Evolutionary conservation across 257 asterid species (phyloP).

Genomic region (Solanum pennellii): DNA sequence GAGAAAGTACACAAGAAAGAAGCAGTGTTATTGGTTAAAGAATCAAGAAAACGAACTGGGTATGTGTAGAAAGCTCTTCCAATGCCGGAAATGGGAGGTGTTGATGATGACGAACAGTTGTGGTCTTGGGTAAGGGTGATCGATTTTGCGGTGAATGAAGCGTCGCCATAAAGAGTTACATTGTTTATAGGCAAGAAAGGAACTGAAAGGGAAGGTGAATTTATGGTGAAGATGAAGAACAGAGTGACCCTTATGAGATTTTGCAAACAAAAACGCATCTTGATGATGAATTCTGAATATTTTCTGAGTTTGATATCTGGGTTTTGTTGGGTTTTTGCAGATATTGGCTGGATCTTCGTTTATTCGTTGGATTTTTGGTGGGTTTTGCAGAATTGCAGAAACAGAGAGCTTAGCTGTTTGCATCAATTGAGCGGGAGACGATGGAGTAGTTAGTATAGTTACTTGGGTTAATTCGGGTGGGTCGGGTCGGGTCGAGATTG

Average conservation of each 20-base stretch:
- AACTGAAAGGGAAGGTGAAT: constrained; percentile 18
- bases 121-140: constrained; percentile 36
- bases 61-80: constrained; percentile 51
- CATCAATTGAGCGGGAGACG: neutral
- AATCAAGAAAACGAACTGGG: constrained; percentile 57
- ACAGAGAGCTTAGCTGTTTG: neutral
- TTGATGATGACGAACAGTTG: constrained; percentile 15
- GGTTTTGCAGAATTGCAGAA: neutral
- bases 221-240: constrained; percentile 6
- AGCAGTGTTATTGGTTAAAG: constrained; percentile 30
- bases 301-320: neutral
- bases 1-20: constrained; percentile 64
- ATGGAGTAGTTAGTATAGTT: neutral
- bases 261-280: constrained; percentile 8
- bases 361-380: neutral
- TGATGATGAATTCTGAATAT: neutral
- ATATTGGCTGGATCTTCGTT: neutral
- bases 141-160: constrained; percentile 22
- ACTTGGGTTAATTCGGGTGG: neutral
- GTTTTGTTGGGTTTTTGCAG: neutral
- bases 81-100: constrained; percentile 18
- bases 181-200: constrained; percentile 18
- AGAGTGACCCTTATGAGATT: constrained; percentile 4
- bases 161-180: constrained; percentile 46
- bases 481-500: neutral